Evolutionary conservation across 2,329 filamentous ascomycete genomes (phyloP), one percentile per base, ranked within the genome.

Genomic region (Ascochyta viciae-villosae): DNA sequence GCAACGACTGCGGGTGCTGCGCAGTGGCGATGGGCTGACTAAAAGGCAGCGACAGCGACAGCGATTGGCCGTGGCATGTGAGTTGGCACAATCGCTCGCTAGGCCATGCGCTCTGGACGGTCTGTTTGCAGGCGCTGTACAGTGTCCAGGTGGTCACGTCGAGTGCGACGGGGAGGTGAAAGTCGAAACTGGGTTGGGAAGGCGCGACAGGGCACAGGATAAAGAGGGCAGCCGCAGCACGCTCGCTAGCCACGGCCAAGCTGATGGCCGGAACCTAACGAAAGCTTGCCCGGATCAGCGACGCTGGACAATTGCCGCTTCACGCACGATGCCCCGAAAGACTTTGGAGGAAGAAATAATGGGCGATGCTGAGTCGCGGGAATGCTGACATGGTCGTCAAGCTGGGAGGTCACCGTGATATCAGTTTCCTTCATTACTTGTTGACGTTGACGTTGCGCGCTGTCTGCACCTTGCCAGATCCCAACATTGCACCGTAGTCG

Each of bases 71-170:
- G 47, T 57, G 50, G 64, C 56, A 61, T 38, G 60, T 61, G 59
- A 39, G 43, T 58, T 48, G 48, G 33, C 53, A 56, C 56, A 58
- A 53, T 46, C 46, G 54, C 58, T 48, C 7, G 46, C 51, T 29
- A 35, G 58, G 63, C 66, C 70, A 71, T 68, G 62, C 67, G 64
- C 70, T 65, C 43, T 45, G 46, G 22, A 44, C 35, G 44, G 42
- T 41, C 46, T 46, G 49, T 41, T 48, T 47, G 49, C 40, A 35
- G 50, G 57, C 42, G 56, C 34, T 53, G 61, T 46, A 34, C 38
- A 12, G 27, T 53, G 61, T 42, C 29, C 38, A 12, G 27, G 54
- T 29, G 39, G 41, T 58, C 48, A 60, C 60, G 58, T 48, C 31
- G 51, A 34, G 43, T 48, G 56, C 52, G 27, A 42, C 44, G 29